Percentiles rank a stretch among this genome's conserved stretches.
phyloP scores from a whole-genome alignment of 1,139 yeast species.

The Chernovozyma aurita region DNA sequence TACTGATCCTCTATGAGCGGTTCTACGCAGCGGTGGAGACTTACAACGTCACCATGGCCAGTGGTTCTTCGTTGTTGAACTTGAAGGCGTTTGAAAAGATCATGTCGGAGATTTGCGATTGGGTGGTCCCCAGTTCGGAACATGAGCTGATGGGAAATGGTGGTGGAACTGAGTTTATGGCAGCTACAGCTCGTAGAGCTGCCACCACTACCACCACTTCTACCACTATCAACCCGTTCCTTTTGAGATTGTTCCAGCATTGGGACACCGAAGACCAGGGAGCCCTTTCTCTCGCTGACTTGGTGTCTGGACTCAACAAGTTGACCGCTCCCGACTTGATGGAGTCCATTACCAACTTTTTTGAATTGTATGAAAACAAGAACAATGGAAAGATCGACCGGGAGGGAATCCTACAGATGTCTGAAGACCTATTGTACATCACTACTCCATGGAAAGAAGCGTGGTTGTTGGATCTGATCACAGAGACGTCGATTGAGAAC shows the following conservation, averaged over 20 bases:
- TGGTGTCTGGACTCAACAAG: constrained; percentile 68
- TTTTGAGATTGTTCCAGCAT: constrained; percentile 58
- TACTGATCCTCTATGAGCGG: constrained; percentile 77
- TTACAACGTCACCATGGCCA: constrained; percentile 61
- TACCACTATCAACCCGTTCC: constrained; percentile 42
- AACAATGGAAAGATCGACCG: constrained; percentile 62
- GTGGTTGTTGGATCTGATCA: constrained; percentile 51
- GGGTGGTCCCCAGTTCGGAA: constrained; percentile 42
- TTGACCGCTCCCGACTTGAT: constrained; percentile 71
- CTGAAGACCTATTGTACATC: constrained; percentile 79
- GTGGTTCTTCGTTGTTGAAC: constrained; percentile 70
- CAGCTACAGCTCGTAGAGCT: background rate
- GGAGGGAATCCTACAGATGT: constrained; percentile 75
- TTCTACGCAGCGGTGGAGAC: constrained; percentile 75
- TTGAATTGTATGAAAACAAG: constrained; percentile 65
- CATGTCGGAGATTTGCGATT: constrained; percentile 77
- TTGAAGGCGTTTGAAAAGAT: constrained; percentile 67
- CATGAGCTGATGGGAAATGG: constrained; percentile 20
- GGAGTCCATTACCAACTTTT: constrained; percentile 75
- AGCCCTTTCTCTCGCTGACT: constrained; percentile 61
- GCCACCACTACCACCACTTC: background rate
- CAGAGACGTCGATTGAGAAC: constrained; percentile 57
- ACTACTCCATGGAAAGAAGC: constrained; percentile 85
- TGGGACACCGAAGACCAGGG: constrained; percentile 63
- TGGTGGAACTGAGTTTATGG: constrained; percentile 11